These are phyloP conservation scores for Elongisporangium prolatum DNA, from an alignment of 352 stramenopile species.

Conservation along the genomic window DNA sequence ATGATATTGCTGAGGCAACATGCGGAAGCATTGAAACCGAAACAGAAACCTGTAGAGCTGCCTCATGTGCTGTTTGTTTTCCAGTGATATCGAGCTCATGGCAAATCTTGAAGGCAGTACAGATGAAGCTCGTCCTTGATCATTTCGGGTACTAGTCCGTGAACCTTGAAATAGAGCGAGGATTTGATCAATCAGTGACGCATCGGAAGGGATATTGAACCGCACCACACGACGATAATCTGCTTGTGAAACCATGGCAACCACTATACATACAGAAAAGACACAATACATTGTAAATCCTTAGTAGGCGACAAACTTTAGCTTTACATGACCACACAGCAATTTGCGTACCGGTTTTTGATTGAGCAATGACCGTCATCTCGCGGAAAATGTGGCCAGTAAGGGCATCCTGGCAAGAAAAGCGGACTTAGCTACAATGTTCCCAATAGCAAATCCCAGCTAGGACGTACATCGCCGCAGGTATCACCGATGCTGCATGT, in stretches of 20 bases:
- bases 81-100: not conserved
- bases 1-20: slow-evolving; percentile 21
- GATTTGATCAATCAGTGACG: slow-evolving; percentile 1
- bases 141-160: not conserved
- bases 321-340: not conserved
- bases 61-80: not conserved
- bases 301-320: not conserved
- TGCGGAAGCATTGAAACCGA: slow-evolving; percentile 34
- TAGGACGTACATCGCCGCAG: slow-evolving; percentile 33
- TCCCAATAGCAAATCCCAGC: not conserved
- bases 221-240: slow-evolving; percentile 29
- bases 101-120: not conserved
- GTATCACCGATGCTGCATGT: slow-evolving; percentile 28
- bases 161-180: not conserved
- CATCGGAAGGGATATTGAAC: slow-evolving; percentile 21
- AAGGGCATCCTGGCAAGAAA: slow-evolving; percentile 23
- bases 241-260: slow-evolving; percentile 29
- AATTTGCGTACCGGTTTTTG: slow-evolving; percentile 25
- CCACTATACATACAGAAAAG: slow-evolving; percentile 9
- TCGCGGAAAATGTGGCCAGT: slow-evolving; percentile 25
- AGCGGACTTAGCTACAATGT: not conserved
- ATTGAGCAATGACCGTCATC: slow-evolving; percentile 31
- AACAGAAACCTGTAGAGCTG: slow-evolving; percentile 21
- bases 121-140: not conserved
- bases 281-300: not conserved